Evolutionary conservation across 106 monocot species (phyloP).

Genomic region (Phalaenopsis equestris): DNA sequence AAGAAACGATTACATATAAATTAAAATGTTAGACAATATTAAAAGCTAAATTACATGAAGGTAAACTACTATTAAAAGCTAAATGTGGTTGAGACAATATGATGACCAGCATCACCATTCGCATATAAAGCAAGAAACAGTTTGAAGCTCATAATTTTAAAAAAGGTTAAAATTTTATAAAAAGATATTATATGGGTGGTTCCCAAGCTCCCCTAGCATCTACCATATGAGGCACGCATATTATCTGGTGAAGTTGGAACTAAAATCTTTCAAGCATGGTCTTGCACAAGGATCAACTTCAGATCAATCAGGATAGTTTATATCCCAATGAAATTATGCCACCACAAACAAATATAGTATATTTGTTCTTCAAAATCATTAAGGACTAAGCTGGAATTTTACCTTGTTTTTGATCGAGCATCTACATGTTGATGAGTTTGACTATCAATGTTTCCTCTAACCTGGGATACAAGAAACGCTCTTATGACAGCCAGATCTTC

Average conservation of each 20-base stretch:
- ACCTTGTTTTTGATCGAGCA: conserved; percentile 92
- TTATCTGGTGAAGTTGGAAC: not conserved
- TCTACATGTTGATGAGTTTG: conserved; percentile 86
- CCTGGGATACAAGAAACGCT: conserved; percentile 35
- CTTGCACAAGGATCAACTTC: not conserved
- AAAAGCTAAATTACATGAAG: no score
- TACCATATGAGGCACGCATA: not conserved
- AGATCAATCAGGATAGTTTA: not conserved
- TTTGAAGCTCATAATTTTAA: not conserved
- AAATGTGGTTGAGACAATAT: not conserved
- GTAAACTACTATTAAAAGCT: no score
- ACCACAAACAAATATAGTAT: not conserved
- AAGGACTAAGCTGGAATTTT: not conserved
- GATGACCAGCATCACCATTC: not conserved
- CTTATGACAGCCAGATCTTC: not conserved
- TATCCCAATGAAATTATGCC: not conserved
- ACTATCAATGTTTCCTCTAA: conserved; percentile 69
- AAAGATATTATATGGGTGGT: not conserved
- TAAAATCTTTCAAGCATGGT: not conserved
- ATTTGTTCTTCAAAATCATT: not conserved
- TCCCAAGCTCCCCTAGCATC: not conserved
- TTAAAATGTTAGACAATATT: no score
- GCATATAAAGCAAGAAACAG: not conserved
- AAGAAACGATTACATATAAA: no score
- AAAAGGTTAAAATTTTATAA: not conserved